Base-by-base conservation (phyloP, 140 eudicot species). In the Flaveria floridana region DNA sequence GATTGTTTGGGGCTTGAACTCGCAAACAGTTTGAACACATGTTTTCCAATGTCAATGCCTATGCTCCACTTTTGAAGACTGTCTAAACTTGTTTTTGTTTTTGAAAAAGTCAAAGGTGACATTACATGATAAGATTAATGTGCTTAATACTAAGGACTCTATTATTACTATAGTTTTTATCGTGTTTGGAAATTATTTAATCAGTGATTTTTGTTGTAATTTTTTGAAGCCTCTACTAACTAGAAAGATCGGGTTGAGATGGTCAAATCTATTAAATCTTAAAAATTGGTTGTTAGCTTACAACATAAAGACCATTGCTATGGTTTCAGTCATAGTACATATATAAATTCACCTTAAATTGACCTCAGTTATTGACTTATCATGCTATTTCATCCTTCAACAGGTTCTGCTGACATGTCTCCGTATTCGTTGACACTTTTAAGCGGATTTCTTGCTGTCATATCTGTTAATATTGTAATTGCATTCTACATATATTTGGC, bases 391-490 rank as follows among this genome's bases (percentile, higher is more conserved):
- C 41, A 15, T 70, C 59, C 3, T 78, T 39, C n/a, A 73, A 58
- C 86, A 91, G 97, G 95, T 77, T 71, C 82, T 16, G 48, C 79
- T 39, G 50, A 80, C 16, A 72, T 91, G 82, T 89, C 97, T 18
- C 84, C 96, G 0, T 76, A 86, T 78, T 75, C 97, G 6, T 1
- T 80, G 87, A 85, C 96, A 28, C 55, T 87, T 21, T 18, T 85
- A 78, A 92, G 97, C 53, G 95, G 97, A 21, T 79, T 89, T 70
- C 81, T 92, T 70, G 95, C 97, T 15, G 95, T 92, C 14, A 70
- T 87, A 73, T 87, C 96, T 13, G 95, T 89, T 16, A 89, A 89
- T 72, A 76, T 87, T 12, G 91, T 89, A 20, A 85, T 87, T 23
- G 96, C 84, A 30, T 82, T 85, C 80, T 91, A 91, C 82, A 89